Evolutionary conservation across 164 flowering plant genomes (phyloP), one percentile per base, ranked within the genome.

Genomic region (Magnolia officinalis): DNA sequence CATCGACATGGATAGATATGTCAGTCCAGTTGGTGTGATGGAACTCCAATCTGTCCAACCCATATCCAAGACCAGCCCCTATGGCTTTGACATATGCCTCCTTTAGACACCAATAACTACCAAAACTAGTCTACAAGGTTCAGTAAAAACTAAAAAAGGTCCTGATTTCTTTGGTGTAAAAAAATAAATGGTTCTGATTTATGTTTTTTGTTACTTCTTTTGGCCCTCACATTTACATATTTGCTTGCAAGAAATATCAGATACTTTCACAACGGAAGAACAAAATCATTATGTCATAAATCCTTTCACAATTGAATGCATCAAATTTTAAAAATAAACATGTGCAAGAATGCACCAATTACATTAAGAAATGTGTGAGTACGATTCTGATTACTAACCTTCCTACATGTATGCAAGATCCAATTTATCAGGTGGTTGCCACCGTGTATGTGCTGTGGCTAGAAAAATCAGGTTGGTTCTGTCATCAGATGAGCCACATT

Each of bases 31-130:
- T 67, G 55, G 74, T 82, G 75, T 91, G 96, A 76, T 81, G 88
- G 82, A 94, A 90, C 82, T 94, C 98, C 72, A 92, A 80, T 71
- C 81, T 82, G 45, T 87, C 86, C 81, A 92, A 78, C 29, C 73
- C 79, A 74, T 75, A 81, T 4, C 86, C 89, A 20, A 91, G 63
- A 63, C 98, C 97, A 79, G 81, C 82, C 11, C 98, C 98, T 52
- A 85, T 86, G 63, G 97, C 95, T 81, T 94, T 92, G 75, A 90
- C 83, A 83, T 80, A 94, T 67, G 98, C 92, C 85, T 95, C 97
- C 87, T 95, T 95, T 72, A 92, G 76, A 80, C 91, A 84, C 98
- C 98, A 95, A 80, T 89, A 95, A 78, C 95, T 95, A 84, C 80
- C 81, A 29, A 67, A 78, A 13, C 16, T 10, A 70, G 61, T 4